A percentile compares a stretch with the other conserved stretches of the same genome.
Evolutionary conservation across 148 eudicot species (phyloP).

Genomic region (Oxyria digyna): DNA sequence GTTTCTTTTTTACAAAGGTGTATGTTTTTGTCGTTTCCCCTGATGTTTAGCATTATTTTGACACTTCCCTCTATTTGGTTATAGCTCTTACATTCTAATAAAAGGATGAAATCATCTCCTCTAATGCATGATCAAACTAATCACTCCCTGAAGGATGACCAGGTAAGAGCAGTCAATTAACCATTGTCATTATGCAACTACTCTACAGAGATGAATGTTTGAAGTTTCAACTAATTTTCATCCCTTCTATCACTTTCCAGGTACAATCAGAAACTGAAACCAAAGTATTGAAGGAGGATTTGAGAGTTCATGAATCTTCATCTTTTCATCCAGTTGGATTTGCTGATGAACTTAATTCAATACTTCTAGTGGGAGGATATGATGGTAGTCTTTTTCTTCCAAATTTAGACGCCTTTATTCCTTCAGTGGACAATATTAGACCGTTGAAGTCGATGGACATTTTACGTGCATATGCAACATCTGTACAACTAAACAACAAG

Average conservation of each 20-base stretch:
- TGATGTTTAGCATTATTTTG: constrained; percentile 4
- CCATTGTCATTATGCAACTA: neutral
- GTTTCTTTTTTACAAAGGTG: neutral
- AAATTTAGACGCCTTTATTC: constrained; percentile 32
- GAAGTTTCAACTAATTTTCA: neutral
- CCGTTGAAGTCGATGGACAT: constrained; percentile 38
- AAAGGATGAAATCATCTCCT: constrained; percentile 31
- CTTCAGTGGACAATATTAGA: constrained; percentile 25
- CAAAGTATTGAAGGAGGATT: constrained; percentile 16
- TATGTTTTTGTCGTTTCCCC: neutral
- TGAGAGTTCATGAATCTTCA: constrained; percentile 13
- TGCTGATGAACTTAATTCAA: constrained; percentile 15
- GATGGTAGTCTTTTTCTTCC: constrained; percentile 51
- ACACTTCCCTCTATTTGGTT: constrained; percentile 7
- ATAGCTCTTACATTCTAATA: constrained; percentile 40
- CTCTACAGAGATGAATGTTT: neutral
- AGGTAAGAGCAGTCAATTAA: constrained; percentile 25
- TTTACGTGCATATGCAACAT: constrained; percentile 34
- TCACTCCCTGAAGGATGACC: constrained; percentile 35
- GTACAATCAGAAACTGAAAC: constrained; percentile 35
- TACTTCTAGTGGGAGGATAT: constrained; percentile 57
- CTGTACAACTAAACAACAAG: constrained; percentile 31
- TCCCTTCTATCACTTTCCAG: constrained; percentile 19
- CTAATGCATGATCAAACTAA: constrained; percentile 28
- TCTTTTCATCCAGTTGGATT: constrained; percentile 14